Conservation (phyloP, 495 filamentous ascomycete genomes). For the Podospora bellae-mahoneyi region DNA sequence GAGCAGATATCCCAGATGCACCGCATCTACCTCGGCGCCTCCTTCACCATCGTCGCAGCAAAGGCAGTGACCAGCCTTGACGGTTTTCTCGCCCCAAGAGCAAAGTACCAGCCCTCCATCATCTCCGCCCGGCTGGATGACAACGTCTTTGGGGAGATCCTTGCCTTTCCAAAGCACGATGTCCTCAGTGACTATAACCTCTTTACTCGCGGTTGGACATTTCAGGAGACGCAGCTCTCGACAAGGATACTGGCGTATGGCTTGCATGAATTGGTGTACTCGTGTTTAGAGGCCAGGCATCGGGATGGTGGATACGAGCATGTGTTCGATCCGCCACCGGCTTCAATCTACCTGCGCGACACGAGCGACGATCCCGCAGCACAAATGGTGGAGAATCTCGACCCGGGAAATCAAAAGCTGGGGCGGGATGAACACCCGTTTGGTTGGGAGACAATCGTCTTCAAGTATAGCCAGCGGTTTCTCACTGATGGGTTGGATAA, state of each 20-base stretch:
- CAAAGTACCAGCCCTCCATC: not conserved
- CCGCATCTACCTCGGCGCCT: conserved; percentile 7
- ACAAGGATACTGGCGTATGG: not conserved
- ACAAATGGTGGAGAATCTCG: not conserved
- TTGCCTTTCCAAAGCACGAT: not conserved
- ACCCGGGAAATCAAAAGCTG: not conserved
- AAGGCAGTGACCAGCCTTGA: not conserved
- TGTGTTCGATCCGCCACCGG: not conserved
- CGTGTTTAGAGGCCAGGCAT: not conserved
- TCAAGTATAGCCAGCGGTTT: not conserved
- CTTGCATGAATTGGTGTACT: not conserved
- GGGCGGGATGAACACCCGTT: not conserved
- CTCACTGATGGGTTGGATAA: not conserved
- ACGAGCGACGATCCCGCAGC: not conserved
- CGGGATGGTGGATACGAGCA: not conserved
- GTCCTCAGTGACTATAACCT: not conserved
- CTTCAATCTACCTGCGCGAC: not conserved
- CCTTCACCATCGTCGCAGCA: not conserved
- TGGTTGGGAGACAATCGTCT: not conserved
- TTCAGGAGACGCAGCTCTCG: not conserved
- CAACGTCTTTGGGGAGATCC: not conserved
- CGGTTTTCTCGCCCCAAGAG: not conserved
- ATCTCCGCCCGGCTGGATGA: not conserved
- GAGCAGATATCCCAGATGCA: conserved; percentile 5
- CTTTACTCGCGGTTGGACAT: not conserved